Base-by-base conservation (phyloP, 2,329 filamentous ascomycete species). In the Fusarium stilboides region DNA sequence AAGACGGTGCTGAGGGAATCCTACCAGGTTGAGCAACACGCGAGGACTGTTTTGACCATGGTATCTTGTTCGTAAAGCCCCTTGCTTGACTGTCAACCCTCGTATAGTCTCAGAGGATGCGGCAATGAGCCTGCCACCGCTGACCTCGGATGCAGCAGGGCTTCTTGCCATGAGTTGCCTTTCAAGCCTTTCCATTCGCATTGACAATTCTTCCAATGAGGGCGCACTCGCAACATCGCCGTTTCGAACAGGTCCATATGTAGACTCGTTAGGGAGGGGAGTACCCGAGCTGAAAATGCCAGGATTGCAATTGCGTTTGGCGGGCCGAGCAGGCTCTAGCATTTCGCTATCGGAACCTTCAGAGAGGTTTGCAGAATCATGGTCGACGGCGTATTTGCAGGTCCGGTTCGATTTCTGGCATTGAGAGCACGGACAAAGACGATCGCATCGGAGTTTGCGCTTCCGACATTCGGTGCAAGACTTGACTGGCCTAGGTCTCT, bases 391-490 rank as follows among this genome's bases (percentile, higher is more conserved):
- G 69, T 88, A 88, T 68, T 80, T 84, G 77, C 86, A 88, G 39
- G 77, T 72, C 36, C 86, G 84, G 67, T 81, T 83, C n/a, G 85
- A 86, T 74, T 86, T 87, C 51, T 86, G 84, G 73, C 87, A 89
- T 74, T 88, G 86, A 8, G 85, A 85, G 70, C 87, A 89, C 6
- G 86, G 86, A 43, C 81, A 80, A n/a, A 83, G 79, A 44, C 87
- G 82, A 74, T 89, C 86, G 76, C 87, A 89, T 61, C 83, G 81
- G 7, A 88, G 77, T 74, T 87, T 89, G 70, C 87, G 82, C 74
- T 87, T 87, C 56, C 87, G 82, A 70, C 87, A 88, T 69, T 86
- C 84, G 59, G 84, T 84, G 73, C 86, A 88, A 5, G 85, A 87
- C 73, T 87, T 87, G 65, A 87, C 86, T 5, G 86, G 86, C 9